Base-by-base conservation (phyloP, 805 yeast genomes). In the Kodamaea sagamina region DNA sequence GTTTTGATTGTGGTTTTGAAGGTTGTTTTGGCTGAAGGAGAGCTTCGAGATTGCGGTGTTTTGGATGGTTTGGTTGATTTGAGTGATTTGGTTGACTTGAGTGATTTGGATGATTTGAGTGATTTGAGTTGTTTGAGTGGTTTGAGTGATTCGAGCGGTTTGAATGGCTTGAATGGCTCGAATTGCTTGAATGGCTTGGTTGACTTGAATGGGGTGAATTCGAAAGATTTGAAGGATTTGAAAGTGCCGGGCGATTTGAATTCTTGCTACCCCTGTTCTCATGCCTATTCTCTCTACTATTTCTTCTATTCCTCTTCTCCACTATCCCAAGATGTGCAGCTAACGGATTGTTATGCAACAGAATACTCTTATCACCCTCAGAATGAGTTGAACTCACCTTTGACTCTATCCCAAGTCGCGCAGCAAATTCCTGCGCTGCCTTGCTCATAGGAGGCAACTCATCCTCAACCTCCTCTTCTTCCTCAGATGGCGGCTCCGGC, bases 361-460 rank as follows among this genome's bases (percentile, higher is more conserved):
- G 36, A 32, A 32, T 36, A 21, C 13, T 16, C 11, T 12, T 21
- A 13, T 38, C 34, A 7, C 22, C 32, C 13, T 25, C 22, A 12
- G 42, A 43, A 34, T 41, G 19, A 13, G 12, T 34, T 10, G 35
- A 18, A 11, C n/a, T n/a, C n/a, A n/a, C n/a, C n/a, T n/a, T n/a
- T n/a, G 24, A 26, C 12, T 17, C 35, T 10, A 37, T n/a, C 12
- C 59, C 57, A 21, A 65, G 37, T 25, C 71, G 55, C 3, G 63
- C 55, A 3, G 72, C 72, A 40, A 68, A 54, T 9, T 62, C 51
- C 42, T 47, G 49, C 2, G 61, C 72, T 2, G 71, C 71, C 1
- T 52, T 55, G 0, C 63, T 49, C 67, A 65, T 56, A 3, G 65
- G 63, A 1, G 51, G 53, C 18, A 39, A 43, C n/a, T 48, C 34